Conservation (phyloP, 495 filamentous ascomycete species). For the Penicillium samsonianum region DNA sequence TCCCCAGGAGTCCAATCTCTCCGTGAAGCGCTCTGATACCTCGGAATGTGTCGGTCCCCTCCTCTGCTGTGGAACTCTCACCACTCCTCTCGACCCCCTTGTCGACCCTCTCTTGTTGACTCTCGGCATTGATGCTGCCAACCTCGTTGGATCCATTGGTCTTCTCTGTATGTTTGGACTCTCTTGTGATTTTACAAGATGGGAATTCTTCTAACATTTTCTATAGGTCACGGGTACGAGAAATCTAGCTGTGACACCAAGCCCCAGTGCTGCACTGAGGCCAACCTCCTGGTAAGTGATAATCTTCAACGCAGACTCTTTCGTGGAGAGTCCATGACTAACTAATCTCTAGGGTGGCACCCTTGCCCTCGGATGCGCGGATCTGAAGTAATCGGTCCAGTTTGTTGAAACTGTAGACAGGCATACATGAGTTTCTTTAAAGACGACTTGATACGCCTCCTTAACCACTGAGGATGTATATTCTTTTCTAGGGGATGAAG, state of each 20-base stretch:
- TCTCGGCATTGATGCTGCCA: slow-evolving; percentile 77
- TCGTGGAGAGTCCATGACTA: not conserved
- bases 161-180: slow-evolving; percentile 33
- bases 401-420: not conserved
- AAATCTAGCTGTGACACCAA: slow-evolving; percentile 18
- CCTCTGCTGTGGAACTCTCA: slow-evolving; percentile 37
- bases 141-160: slow-evolving; percentile 59
- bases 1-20: slow-evolving; percentile 5
- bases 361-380: slow-evolving; percentile 9
- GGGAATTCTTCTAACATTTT: slow-evolving; percentile 4
- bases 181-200: not conserved
- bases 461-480: not conserved
- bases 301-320: not conserved
- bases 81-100: slow-evolving; percentile 36
- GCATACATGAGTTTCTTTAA: not conserved
- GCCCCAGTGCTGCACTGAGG: slow-evolving; percentile 41
- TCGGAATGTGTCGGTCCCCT: slow-evolving; percentile 31
- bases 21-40: slow-evolving; percentile 15
- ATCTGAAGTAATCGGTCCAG: slow-evolving; percentile 1
- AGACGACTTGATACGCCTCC: not conserved
- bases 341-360: slow-evolving; percentile 6
- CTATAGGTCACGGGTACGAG: slow-evolving; percentile 33
- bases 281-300: slow-evolving; percentile 37
- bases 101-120: slow-evolving; percentile 80
- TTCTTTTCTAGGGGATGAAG: not conserved